Evolutionary conservation across 2,329 filamentous ascomycete genomes (phyloP), one percentile per base, ranked within the genome.

Genomic region (Chaetomiaceae sp.): DNA sequence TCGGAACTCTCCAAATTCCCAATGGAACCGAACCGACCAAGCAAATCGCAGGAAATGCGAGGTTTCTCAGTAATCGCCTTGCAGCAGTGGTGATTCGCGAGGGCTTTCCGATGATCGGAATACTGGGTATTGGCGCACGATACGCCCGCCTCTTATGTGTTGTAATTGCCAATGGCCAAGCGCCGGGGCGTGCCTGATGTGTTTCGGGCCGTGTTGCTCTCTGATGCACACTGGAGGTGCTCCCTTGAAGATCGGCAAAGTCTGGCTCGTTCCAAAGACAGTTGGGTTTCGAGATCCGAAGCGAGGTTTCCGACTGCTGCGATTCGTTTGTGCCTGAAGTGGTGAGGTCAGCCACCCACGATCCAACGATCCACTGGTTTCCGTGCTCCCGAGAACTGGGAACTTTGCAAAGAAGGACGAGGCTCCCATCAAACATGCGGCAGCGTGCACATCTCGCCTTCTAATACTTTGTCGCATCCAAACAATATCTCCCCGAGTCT

Each of bases 41-140:
- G 13, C 4, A 33, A 33, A 33, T 8, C 9, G 14, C 7, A 3
- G 35, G 35, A 14, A 5, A 39, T 1, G 17, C 21, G 35, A 23
- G 4, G 10, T 61, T 47, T 56, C 65, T 69, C 65, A 69, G 62
- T 69, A 68, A 69, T 66, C 67, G 57, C 27, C 62, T 47, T 56
- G 60, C 58, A 25, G 23, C 6, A 8, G 19, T 20, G 14, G 12
- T 20, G 12, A 13, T 7, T n/a, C 19, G 27, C 2, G 27, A 4
- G 37, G 25, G 25, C 17, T 33, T n/a, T n/a, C n/a, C n/a, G n/a
- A n/a, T n/a, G n/a, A n/a, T n/a, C n/a, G n/a, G n/a, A n/a, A n/a
- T n/a, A n/a, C n/a, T n/a, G n/a, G n/a, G n/a, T 16, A 44, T 39
- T 39, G 25, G 27, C 33, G 5, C 31, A 12, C n/a, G 10, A 40